Evolutionary conservation across 2,329 filamentous ascomycete genomes (phyloP).

Genomic region (Aureobasidium sp.): DNA sequence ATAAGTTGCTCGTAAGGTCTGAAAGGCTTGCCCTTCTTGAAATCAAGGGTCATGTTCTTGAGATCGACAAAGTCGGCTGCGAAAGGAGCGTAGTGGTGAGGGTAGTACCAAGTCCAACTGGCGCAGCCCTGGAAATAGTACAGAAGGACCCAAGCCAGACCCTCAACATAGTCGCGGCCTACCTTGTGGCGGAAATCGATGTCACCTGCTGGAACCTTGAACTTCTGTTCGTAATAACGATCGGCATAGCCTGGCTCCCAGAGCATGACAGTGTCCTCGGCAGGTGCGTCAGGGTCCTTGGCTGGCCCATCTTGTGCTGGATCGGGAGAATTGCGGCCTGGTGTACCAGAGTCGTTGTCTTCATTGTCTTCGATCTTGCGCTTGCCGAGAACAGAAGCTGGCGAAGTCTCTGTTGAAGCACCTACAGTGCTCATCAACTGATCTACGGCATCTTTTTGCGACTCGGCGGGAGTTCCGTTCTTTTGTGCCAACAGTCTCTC

Average conservation of each 20-base stretch:
- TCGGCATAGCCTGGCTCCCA: slow-evolving; percentile 97
- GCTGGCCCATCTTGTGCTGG: slow-evolving; percentile 28
- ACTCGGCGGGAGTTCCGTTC: slow-evolving; percentile 27
- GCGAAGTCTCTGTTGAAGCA: slow-evolving; percentile 20
- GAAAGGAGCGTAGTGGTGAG: slow-evolving; percentile 96
- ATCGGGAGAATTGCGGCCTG: slow-evolving; percentile 53
- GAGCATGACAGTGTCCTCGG: slow-evolving; percentile 74
- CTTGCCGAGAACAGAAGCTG: slow-evolving; percentile 57
- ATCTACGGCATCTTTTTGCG: slow-evolving; percentile 22
- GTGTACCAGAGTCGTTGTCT: slow-evolving; percentile 46
- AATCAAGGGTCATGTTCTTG: slow-evolving; percentile 68
- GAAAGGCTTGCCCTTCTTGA: slow-evolving; percentile 78
- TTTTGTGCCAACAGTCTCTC: slow-evolving; percentile 58
- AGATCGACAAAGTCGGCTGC: slow-evolving; percentile 89
- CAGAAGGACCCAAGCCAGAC: slow-evolving; percentile 85
- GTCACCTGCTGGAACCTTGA: slow-evolving; percentile 73
- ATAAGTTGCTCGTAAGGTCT: slow-evolving; percentile 95
- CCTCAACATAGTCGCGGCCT: slow-evolving; percentile 85
- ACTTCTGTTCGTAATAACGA: slow-evolving; percentile 96
- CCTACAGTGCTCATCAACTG: slow-evolving; percentile 17
- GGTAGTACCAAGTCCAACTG: slow-evolving; percentile 99
- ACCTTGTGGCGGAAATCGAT: slow-evolving; percentile 83
- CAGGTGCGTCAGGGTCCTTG: slow-evolving; percentile 51
- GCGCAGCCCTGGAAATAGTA: slow-evolving; percentile 99
- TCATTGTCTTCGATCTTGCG: slow-evolving; percentile 63